These are phyloP conservation scores for Malassezia dermatis DNA, from an alignment of 1,284 basidiomycete species.

Conservation along the genomic window DNA sequence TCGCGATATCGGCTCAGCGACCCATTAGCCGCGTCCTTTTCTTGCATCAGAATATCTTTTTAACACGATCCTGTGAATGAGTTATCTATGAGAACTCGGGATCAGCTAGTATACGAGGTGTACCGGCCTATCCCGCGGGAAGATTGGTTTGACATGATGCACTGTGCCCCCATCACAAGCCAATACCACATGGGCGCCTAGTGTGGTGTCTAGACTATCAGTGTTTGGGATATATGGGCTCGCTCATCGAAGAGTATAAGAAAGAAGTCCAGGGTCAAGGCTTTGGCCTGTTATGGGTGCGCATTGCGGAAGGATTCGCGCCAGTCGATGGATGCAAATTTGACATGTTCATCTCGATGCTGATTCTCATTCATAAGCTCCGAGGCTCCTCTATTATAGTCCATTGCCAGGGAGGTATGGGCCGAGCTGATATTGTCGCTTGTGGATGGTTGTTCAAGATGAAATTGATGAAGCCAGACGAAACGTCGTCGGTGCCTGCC, in stretches of 20 bases:
- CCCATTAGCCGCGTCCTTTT: not conserved
- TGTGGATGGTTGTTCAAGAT: constrained; percentile 87
- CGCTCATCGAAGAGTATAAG: constrained; percentile 69
- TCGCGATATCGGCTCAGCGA: not conserved
- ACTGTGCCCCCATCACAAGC: constrained; percentile 35
- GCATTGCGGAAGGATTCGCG: constrained; percentile 80
- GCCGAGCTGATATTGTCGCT: constrained; percentile 81
- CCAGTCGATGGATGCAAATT: constrained; percentile 72
- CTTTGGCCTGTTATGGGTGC: constrained; percentile 65
- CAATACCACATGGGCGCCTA: constrained; percentile 43
- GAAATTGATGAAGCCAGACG: constrained; percentile 55
- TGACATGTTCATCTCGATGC: constrained; percentile 60
- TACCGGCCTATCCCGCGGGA: constrained; percentile 21
- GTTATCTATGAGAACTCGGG: constrained; percentile 10
- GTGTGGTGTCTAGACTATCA: constrained; percentile 77
- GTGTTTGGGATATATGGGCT: constrained; percentile 74
- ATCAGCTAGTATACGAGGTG: constrained; percentile 26
- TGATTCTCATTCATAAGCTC: constrained; percentile 67
- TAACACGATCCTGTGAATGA: not conserved
- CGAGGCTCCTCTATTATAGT: constrained; percentile 66
- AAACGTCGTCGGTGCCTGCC: not conserved
- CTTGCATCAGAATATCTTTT: not conserved
- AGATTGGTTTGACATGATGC: constrained; percentile 37
- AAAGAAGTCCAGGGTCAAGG: constrained; percentile 58
- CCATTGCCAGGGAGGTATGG: constrained; percentile 90